phyloP scores from a whole-genome alignment of 192 early-diverging fungal genomes.

The Spinellus fusiger region DNA sequence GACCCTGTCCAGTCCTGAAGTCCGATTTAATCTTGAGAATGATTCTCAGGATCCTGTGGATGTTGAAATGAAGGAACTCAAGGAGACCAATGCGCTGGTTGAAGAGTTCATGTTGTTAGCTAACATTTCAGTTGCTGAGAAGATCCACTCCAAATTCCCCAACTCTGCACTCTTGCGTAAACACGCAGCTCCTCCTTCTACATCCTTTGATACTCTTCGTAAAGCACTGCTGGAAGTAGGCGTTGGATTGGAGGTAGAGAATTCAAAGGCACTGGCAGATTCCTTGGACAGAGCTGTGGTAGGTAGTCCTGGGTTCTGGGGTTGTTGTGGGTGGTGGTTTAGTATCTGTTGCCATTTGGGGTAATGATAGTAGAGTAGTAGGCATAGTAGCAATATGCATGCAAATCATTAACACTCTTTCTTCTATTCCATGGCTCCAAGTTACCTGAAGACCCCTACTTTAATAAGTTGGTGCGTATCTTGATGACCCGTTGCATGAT shows the following conservation, averaged over 20 bases:
- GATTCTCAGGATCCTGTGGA: constrained; percentile 88
- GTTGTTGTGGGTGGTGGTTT: constrained; percentile 22
- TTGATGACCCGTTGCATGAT: constrained; percentile 93
- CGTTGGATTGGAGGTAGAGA: constrained; percentile 56
- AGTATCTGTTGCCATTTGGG: too few relatives aligned
- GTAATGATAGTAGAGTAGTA: too few relatives aligned
- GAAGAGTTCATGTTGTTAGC: constrained; percentile 99
- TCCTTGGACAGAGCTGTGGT: constrained; percentile 82
- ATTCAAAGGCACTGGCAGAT: constrained; percentile 76
- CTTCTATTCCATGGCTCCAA: constrained; percentile 5
- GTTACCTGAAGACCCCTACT: constrained; percentile 82
- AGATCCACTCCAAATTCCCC: constrained; percentile 74
- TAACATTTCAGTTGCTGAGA: constrained; percentile 91
- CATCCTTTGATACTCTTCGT: constrained; percentile 47
- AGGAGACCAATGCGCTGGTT: constrained; percentile 90
- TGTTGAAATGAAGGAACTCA: constrained; percentile 79
- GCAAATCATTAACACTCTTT: too few relatives aligned
- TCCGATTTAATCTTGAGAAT: constrained; percentile 88
- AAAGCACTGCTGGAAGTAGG: constrained; percentile 57
- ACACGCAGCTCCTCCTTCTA: constrained; percentile 47
- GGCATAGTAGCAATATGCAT: too few relatives aligned
- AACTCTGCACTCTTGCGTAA: constrained; percentile 73
- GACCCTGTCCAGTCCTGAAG: constrained; percentile 85
- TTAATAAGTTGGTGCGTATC: constrained; percentile 96
- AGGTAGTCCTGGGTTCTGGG: neutral